Base-by-base conservation (phyloP, 2,329 filamentous ascomycete genomes). In the Aspergillus sp. region DNA sequence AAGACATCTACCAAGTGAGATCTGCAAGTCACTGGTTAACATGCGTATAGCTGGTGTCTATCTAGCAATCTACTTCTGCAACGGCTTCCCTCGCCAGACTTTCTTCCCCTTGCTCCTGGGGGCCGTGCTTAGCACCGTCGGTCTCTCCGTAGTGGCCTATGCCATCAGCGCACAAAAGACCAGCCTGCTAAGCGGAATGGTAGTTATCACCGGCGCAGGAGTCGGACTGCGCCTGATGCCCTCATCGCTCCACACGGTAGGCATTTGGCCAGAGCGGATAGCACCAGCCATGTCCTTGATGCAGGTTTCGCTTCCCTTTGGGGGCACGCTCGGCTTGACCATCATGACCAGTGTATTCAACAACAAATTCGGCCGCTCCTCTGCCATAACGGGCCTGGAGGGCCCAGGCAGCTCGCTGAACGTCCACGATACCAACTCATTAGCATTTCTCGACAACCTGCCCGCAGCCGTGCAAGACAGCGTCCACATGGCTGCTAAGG, bases 331-430 rank as follows among this genome's bases (percentile, higher is more conserved):
- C 2, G 84, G 84, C 0, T 78, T 90, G 49, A 88, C 87, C 0
- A 81, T 90, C 67, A 90, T 90, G 88, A 83, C 86, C 13, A 82
- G 84, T 8, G 87, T 90, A 1, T 90, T 90, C 72, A 89, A 89
- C 69, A 90, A 90, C 56, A 80, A 82, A 56, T 65, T 79, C 67
- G 57, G 70, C 64, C 4, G 57, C 41, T 53, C 64, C 49, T 59
- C 77, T n/a, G 65, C 57, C 5, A 54, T 60, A 2, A 63, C 75
- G 71, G 3, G 73, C 73, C 5, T 74, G 71, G 17, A 13, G 1
- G 15, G 5, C 10, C 59, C 59, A 61, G 76, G 72, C 4, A 38
- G 69, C 67, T 19, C 72, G 3, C 19, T 72, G 57, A 74, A 76
- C 58, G 61, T 78, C 55, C 65, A 76, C 51, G 63, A 74, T 55